Conservation (phyloP, 1,139 yeast species). For the Geotrichum macrosporum region DNA sequence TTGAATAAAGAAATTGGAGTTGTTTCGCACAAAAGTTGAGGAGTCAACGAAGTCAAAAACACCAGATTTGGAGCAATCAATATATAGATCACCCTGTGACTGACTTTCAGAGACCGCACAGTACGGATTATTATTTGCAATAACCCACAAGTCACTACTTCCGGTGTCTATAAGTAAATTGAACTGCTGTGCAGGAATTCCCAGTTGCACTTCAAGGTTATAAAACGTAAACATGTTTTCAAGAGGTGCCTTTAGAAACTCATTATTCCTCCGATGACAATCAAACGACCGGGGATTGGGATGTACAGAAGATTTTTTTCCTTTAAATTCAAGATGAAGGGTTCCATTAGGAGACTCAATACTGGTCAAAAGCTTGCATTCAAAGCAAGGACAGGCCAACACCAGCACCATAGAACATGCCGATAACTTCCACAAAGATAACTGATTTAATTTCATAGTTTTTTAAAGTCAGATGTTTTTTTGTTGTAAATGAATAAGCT, state of each 20-base stretch:
- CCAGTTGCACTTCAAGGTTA: slow-evolving; percentile 46
- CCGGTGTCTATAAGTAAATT: slow-evolving; percentile 62
- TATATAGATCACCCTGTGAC: slow-evolving; percentile 31
- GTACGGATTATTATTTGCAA: slow-evolving; percentile 36
- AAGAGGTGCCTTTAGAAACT: slow-evolving; percentile 18
- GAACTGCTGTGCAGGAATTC: slow-evolving; percentile 52
- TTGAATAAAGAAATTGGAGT: slow-evolving; percentile 27
- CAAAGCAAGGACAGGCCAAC: not conserved
- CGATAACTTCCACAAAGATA: not conserved
- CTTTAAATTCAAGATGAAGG: slow-evolving; percentile 7
- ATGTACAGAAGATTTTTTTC: not conserved
- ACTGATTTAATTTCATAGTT: not conserved
- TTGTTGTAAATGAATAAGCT: no score
- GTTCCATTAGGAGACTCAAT: not conserved
- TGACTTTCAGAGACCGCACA: slow-evolving; percentile 25
- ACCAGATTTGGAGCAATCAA: slow-evolving; percentile 20
- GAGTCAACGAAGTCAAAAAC: slow-evolving; percentile 13
- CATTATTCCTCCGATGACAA: slow-evolving; percentile 6
- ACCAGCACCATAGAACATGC: not conserved
- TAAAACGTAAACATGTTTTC: slow-evolving; percentile 38
- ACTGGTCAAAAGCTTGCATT: not conserved
- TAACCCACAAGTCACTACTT: slow-evolving; percentile 64
- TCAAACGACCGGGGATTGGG: slow-evolving; percentile 15
- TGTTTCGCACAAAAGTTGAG: slow-evolving; percentile 18
- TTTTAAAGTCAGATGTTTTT: no score